Evolutionary conservation across 768 basidiomycete species (phyloP).

Genomic region (Russula emetica): DNA sequence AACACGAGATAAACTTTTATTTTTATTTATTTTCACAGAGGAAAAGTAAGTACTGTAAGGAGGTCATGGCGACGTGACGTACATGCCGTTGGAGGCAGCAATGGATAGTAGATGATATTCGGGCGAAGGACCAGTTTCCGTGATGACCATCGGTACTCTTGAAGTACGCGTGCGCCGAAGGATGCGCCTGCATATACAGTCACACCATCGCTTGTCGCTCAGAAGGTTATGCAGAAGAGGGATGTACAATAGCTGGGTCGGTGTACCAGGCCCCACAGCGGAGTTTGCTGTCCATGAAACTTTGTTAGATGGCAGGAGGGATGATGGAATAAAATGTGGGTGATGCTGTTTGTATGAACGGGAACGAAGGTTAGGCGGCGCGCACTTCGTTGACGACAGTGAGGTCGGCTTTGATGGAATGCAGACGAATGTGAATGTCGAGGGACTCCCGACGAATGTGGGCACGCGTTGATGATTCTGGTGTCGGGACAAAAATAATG

Average conservation of each 20-base stretch:
- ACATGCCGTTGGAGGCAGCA: conserved; percentile 58
- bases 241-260: conserved; percentile 56
- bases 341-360: conserved; percentile 51
- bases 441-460: conserved; percentile 63
- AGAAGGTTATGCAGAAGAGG: conserved; percentile 4
- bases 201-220: conserved; percentile 27
- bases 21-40: background rate
- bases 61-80: conserved; percentile 33
- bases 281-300: conserved; percentile 60
- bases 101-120: conserved; percentile 74
- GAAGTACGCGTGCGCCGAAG: conserved; percentile 63
- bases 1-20: no score
- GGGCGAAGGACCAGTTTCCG: conserved; percentile 83
- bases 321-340: conserved; percentile 8
- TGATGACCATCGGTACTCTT: conserved; percentile 90
- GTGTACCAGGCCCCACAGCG: conserved; percentile 95
- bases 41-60: no score
- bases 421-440: conserved; percentile 83
- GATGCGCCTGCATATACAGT: conserved; percentile 30
- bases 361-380: conserved; percentile 45
- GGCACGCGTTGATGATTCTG: conserved; percentile 36
- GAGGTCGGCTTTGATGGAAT: conserved; percentile 78
- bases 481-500: background rate
- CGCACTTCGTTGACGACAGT: conserved; percentile 59
- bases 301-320: background rate